Evolutionary conservation across 805 yeast species (phyloP).

Genomic region (Pichia nakasei): DNA sequence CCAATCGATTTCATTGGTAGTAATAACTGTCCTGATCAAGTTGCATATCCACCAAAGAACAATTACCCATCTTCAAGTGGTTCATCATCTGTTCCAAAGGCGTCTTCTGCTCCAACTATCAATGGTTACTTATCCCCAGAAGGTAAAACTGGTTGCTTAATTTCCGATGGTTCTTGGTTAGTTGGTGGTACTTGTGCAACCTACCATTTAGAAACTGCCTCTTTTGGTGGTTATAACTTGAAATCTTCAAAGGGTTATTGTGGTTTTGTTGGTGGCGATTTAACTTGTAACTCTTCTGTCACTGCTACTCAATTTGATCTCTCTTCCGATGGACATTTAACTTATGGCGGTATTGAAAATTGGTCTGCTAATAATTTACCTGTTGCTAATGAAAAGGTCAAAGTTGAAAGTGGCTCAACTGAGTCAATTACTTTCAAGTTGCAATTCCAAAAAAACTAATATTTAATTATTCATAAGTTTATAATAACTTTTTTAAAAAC

Average conservation of each 20-base stretch:
- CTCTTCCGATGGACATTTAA: constrained; percentile 20
- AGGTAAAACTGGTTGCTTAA: constrained; percentile 65
- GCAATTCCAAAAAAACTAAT: not conserved
- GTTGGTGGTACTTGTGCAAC: constrained; percentile 77
- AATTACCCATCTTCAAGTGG: constrained; percentile 5
- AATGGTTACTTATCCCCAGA: constrained; percentile 43
- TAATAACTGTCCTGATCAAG: constrained; percentile 57
- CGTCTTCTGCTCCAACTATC: constrained; percentile 25
- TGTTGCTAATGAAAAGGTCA: constrained; percentile 12
- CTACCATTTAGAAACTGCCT: constrained; percentile 45
- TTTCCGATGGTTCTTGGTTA: constrained; percentile 81
- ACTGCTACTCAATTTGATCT: constrained; percentile 1
- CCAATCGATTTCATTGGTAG: constrained; percentile 50
- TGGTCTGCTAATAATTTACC: constrained; percentile 51
- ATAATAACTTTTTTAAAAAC: too few species aligned
- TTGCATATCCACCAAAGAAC: constrained; percentile 69
- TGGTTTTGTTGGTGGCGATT: constrained; percentile 31
- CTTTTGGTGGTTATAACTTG: constrained; percentile 62
- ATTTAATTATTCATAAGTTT: too few species aligned
- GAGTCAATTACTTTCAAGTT: not conserved
- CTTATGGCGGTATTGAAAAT: constrained; percentile 50
- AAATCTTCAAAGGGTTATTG: constrained; percentile 69
- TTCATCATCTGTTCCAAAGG: constrained; percentile 19
- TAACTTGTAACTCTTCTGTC: not conserved
- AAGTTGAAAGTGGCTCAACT: not conserved